phyloP scores from a whole-genome alignment of 2,329 filamentous ascomycete species.

The Pleomassaria siparia region DNA sequence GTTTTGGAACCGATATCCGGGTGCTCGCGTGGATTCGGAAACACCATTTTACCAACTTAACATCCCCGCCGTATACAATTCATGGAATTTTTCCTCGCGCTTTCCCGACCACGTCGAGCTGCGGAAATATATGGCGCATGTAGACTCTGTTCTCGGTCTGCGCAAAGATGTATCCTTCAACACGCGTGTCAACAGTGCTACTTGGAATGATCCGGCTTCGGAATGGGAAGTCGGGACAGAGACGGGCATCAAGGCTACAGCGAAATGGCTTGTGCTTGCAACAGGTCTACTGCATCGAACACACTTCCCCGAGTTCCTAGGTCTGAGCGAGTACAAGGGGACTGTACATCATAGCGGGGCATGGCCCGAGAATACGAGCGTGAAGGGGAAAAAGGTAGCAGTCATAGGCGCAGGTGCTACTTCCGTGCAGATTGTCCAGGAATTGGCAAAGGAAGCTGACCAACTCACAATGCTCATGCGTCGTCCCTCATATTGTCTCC shows the following conservation, averaged over 20 bases:
- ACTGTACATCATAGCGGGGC: conserved; percentile 22
- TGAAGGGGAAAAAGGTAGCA: conserved; percentile 25
- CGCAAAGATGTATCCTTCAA: conserved; percentile 43
- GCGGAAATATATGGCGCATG: conserved; percentile 26
- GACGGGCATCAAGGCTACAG: conserved; percentile 46
- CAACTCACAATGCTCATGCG: conserved; percentile 24
- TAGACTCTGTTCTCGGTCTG: conserved; percentile 22
- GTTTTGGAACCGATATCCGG: conserved; percentile 37
- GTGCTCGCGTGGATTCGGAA: conserved; percentile 34
- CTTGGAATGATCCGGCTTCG: conserved; percentile 41
- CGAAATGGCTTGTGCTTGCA: conserved; percentile 44
- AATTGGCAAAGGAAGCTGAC: conserved; percentile 21
- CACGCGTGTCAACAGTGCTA: conserved; percentile 45
- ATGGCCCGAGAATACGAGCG: conserved; percentile 40
- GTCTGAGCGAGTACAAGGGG: conserved; percentile 19
- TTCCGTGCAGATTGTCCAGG: conserved; percentile 31
- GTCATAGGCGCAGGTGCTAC: conserved; percentile 32
- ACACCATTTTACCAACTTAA: conserved; percentile 33
- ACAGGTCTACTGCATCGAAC: conserved; percentile 21
- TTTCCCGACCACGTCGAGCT: conserved; percentile 30
- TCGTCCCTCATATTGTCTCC: conserved; percentile 26
- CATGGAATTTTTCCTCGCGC: conserved; percentile 22
- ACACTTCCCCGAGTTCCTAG: conserved; percentile 21
- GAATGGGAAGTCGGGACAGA: conserved; percentile 51
- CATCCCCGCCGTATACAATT: conserved; percentile 30